A percentile compares a stretch with the other conserved stretches of the same genome.
Conservation (phyloP, 2,329 filamentous ascomycete species). For the Exserohilum turcica region DNA sequence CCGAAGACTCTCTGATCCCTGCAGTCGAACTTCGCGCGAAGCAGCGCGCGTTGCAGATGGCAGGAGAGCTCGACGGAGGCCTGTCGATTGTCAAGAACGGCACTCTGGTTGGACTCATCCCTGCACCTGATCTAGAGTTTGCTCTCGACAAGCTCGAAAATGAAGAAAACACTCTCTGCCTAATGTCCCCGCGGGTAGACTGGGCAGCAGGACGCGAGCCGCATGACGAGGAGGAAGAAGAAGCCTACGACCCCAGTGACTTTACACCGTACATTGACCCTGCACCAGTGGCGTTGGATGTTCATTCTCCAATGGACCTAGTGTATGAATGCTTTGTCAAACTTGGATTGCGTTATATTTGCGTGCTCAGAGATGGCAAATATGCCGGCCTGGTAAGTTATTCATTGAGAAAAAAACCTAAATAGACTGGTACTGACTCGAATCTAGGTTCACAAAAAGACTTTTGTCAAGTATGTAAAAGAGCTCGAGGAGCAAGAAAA, state of each 20-base stretch:
- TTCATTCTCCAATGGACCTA: slow-evolving; percentile 87
- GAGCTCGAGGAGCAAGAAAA: slow-evolving; percentile 68
- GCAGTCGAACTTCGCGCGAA: slow-evolving; percentile 78
- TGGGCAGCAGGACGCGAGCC: slow-evolving; percentile 45
- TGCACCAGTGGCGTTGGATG: slow-evolving; percentile 84
- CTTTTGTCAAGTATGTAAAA: slow-evolving; percentile 92
- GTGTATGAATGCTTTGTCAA: slow-evolving; percentile 98
- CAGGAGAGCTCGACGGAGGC: slow-evolving; percentile 89
- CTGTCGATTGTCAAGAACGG: slow-evolving; percentile 82
- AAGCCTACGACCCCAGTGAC: slow-evolving; percentile 69
- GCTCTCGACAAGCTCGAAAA: slow-evolving; percentile 83
- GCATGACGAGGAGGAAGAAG: slow-evolving; percentile 61
- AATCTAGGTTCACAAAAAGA: slow-evolving; percentile 84
- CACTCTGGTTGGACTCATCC: slow-evolving; percentile 86
- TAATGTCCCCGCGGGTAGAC: slow-evolving; percentile 74
- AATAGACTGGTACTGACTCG: not conserved
- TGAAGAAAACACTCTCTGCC: slow-evolving; percentile 73
- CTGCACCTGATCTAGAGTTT: slow-evolving; percentile 90
- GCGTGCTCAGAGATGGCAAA: slow-evolving; percentile 80
- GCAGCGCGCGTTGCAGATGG: slow-evolving; percentile 78
- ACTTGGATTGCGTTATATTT: slow-evolving; percentile 88
- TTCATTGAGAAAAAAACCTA: not conserved
- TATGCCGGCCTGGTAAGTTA: slow-evolving; percentile 82
- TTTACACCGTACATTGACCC: slow-evolving; percentile 93
- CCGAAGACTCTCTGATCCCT: slow-evolving; percentile 76